Base-by-base conservation (phyloP, 257 asterid genomes). In the Solanum boliviense region DNA sequence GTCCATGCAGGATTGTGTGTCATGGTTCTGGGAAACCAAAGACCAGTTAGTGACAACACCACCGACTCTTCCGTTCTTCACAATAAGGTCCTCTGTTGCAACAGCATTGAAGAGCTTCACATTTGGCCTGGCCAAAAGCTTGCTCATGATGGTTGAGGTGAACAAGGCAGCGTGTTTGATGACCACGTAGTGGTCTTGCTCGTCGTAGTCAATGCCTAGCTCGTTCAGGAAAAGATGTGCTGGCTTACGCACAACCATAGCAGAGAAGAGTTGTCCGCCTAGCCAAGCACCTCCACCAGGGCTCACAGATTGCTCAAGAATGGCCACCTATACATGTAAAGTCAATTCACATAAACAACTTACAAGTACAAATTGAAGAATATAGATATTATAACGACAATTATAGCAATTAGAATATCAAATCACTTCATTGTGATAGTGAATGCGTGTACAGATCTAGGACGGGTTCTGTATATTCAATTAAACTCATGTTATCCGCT, bases 201-300 rank as follows among this genome's bases (percentile, higher is more conserved):
- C 99, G 83, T 96, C 99, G 81, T 96, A 95, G 83, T 91, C 95
- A 83, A 96, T 78, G 23, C 91, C 95, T 5, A 95, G 96, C 91
- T 96, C 98, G 74, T 96, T 97, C 25, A 96, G 89, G 95, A 95
- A 96, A 32, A 89, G 90, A 91, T 96, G 98, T 0, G 99, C 98
- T 1, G 99, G 98, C 67, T 95, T 96, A 2, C 98, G 93, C n/a
- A 96, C 98, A 46, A 96, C 91, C 98, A 96, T 95, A 87, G 98
- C 98, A n/a, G 98, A 96, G 90, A 96, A 96, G 20, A 96, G 91
- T 91, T 96, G 99, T n/a, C 99, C 98, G 0, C 99, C 99, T 13
- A 96, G 95, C 98, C 98, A 96, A 20, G 98, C 98, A 58, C 98
- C 98, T 3, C 98, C 98, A 23, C 99, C 98, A 25, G 99, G 99